Evolutionary conservation across 495 filamentous ascomycete species (phyloP).

Genomic region (Aspergillus affinis): DNA sequence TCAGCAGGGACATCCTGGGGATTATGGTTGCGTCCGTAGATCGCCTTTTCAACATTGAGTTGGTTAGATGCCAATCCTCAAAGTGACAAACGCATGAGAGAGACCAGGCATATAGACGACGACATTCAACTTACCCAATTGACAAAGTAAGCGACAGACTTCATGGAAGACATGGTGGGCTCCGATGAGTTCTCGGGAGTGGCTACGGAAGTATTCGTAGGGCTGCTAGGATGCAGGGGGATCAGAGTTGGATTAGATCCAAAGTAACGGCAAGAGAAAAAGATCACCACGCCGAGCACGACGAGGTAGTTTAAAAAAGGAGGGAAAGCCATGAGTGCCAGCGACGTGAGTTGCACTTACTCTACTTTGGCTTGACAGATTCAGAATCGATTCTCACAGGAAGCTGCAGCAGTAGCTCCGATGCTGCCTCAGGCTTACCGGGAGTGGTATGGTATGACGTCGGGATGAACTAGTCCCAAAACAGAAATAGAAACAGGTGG

Average conservation of each 20-base stretch:
- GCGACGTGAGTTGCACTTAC: neutral
- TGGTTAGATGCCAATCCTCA: neutral
- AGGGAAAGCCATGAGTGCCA: conserved; percentile 13
- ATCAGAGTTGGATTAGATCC: conserved; percentile 16
- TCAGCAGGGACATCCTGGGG: conserved; percentile 85
- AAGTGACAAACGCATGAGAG: neutral
- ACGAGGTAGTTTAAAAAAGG: conserved; percentile 7
- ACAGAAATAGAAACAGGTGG: neutral
- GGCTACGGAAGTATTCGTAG: neutral
- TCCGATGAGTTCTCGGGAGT: conserved; percentile 16
- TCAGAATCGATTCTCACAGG: neutral
- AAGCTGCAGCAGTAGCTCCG: neutral
- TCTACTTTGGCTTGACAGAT: neutral
- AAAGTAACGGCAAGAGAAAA: conserved; percentile 24
- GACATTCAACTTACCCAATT: conserved; percentile 49
- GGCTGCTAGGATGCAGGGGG: conserved; percentile 9
- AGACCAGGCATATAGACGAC: neutral
- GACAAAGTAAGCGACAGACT: conserved; percentile 54
- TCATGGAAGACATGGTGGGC: conserved; percentile 36
- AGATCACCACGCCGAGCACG: conserved; percentile 16
- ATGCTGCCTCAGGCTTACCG: neutral
- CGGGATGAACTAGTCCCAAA: neutral
- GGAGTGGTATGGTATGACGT: neutral
- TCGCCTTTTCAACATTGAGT: conserved; percentile 56
- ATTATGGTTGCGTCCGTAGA: conserved; percentile 80